phyloP scores from a whole-genome alignment of 2,329 filamentous ascomycete species.

The Leptographium wingfieldii region DNA sequence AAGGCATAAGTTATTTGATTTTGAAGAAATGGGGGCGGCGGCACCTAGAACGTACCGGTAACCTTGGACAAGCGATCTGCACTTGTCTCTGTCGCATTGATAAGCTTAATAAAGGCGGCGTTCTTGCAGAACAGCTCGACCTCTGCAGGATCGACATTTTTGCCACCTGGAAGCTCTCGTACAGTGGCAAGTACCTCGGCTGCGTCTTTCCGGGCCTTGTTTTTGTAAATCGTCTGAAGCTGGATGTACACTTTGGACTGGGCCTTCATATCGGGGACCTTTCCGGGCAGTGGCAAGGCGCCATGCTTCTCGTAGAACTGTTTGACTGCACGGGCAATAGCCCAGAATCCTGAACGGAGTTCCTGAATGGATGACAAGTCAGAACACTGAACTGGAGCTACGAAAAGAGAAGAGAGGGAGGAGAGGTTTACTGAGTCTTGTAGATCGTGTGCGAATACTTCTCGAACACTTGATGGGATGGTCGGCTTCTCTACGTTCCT shows the following conservation, averaged over 20 bases:
- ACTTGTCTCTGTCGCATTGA: conserved; percentile 39
- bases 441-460: conserved; percentile 58
- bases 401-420: not conserved
- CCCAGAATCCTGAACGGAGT: conserved; percentile 61
- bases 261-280: conserved; percentile 95
- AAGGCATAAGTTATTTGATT: not conserved
- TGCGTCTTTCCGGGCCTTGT: conserved; percentile 67
- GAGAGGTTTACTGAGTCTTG: conserved; percentile 1
- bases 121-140: conserved; percentile 94
- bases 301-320: conserved; percentile 62
- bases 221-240: conserved; percentile 86
- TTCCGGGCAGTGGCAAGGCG: conserved; percentile 70
- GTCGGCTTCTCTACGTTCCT: conserved; percentile 66
- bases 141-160: conserved; percentile 52
- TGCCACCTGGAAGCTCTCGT: conserved; percentile 35
- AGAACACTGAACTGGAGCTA: not conserved
- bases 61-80: conserved; percentile 37
- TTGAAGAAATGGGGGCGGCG: not conserved
- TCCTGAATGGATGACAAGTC: not conserved
- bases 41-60: conserved; percentile 32
- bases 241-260: conserved; percentile 79
- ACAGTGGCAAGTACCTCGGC: conserved; percentile 60
- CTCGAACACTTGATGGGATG: conserved; percentile 55
- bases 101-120: conserved; percentile 80
- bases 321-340: conserved; percentile 69